Percentiles rank a stretch among this genome's conserved stretches.
phyloP scores from a whole-genome alignment of 2,329 filamentous ascomycete genomes.

The Aspergillus quadricinctus region DNA sequence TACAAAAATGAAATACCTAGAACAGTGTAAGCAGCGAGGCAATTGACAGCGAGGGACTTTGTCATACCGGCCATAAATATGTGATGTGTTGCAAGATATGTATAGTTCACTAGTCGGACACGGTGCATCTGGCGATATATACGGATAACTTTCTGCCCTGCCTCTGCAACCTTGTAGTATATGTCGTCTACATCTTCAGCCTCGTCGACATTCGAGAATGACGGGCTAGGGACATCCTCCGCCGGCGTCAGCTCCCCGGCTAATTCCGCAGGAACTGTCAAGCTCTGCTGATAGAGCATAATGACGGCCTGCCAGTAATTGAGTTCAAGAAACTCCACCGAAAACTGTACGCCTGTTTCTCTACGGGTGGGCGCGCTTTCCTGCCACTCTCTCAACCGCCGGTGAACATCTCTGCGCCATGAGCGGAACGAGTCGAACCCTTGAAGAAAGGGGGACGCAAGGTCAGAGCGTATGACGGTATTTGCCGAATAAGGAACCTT shows the following conservation, averaged over 20 bases:
- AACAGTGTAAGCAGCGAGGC: slow-evolving; percentile 8
- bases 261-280: slow-evolving; percentile 79
- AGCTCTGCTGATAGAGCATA: slow-evolving; percentile 87
- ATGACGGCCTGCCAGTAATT: slow-evolving; percentile 99
- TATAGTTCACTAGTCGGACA: slow-evolving; percentile 88
- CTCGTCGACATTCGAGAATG: slow-evolving; percentile 42
- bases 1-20: slow-evolving; percentile 84
- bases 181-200: slow-evolving; percentile 79
- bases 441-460: slow-evolving; percentile 80
- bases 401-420: slow-evolving; percentile 85
- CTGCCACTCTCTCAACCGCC: slow-evolving; percentile 80
- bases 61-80: slow-evolving; percentile 85
- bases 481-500: slow-evolving; percentile 61
- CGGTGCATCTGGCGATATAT: slow-evolving; percentile 87
- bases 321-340: slow-evolving; percentile 81
- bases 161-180: slow-evolving; percentile 91
- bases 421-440: slow-evolving; percentile 80
- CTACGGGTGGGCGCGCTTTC: slow-evolving; percentile 69
- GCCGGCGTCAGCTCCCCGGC: slow-evolving; percentile 67
- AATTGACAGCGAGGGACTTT: slow-evolving; percentile 3
- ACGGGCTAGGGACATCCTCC: slow-evolving; percentile 56
- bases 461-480: slow-evolving; percentile 69
- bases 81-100: slow-evolving; percentile 91
- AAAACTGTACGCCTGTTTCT: slow-evolving; percentile 84
- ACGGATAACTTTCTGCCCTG: slow-evolving; percentile 85